phyloP scores from a whole-genome alignment of 192 early-diverging fungal species.

The Allomyces macrogynus region DNA sequence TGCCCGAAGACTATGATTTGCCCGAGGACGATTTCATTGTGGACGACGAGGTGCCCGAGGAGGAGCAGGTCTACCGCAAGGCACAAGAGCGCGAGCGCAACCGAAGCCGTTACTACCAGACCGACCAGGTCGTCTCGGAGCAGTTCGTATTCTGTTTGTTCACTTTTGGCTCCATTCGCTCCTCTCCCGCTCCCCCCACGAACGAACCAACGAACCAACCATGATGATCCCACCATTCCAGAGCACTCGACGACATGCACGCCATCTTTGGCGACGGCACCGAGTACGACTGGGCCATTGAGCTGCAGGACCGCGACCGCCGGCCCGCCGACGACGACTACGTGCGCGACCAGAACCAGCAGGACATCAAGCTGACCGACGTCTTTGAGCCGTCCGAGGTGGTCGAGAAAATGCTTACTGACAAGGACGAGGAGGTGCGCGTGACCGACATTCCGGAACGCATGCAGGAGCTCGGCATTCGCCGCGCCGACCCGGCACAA shows the following conservation, averaged over 20 bases:
- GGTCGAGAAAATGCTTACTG: conserved; percentile 72
- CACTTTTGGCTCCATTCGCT: too few relatives aligned
- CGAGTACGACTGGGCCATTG: conserved; percentile 65
- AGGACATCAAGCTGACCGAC: conserved; percentile 26
- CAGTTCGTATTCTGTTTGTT: not conserved
- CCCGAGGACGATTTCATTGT: conserved; percentile 29
- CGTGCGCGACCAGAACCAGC: conserved; percentile 26
- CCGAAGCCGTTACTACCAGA: not conserved
- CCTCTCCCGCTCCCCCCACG: not conserved
- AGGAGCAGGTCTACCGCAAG: conserved; percentile 14
- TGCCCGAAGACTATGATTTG: conserved; percentile 21
- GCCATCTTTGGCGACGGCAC: conserved; percentile 73
- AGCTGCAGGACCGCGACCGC: conserved; percentile 13
- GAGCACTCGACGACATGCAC: conserved; percentile 8
- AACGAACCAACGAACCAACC: conserved; percentile 1
- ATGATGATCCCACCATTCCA: conserved; percentile 16
- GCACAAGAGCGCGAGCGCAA: conserved; percentile 26
- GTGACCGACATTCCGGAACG: conserved; percentile 78
- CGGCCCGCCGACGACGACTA: conserved; percentile 9
- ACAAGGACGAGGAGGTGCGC: conserved; percentile 74
- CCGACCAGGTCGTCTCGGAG: conserved; percentile 6
- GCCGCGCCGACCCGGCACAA: conserved; percentile 3
- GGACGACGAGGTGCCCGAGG: conserved; percentile 25
- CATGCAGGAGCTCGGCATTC: conserved; percentile 40
- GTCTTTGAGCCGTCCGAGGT: conserved; percentile 72